phyloP scores from a whole-genome alignment of 495 filamentous ascomycete species.

The Aspergillus panamensis region DNA sequence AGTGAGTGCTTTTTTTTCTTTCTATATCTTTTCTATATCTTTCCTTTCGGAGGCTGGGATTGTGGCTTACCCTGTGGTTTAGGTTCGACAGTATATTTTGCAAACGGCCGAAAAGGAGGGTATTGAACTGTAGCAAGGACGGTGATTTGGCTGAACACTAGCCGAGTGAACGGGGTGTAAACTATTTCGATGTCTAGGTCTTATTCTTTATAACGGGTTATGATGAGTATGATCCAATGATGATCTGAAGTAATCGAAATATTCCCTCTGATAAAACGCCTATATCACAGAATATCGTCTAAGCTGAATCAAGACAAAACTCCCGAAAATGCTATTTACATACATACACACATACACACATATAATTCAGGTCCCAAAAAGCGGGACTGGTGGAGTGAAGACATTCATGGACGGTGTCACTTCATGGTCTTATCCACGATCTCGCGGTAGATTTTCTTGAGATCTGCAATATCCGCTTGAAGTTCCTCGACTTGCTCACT shows the following conservation, averaged over 20 bases:
- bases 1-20: slow-evolving; percentile 38
- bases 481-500: slow-evolving; percentile 91
- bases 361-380: background rate
- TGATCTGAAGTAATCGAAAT: slow-evolving; percentile 3
- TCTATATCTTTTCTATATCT: slow-evolving; percentile 4
- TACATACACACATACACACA: slow-evolving; percentile 16
- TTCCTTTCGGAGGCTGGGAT: background rate
- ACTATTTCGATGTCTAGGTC: slow-evolving; percentile 7
- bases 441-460: slow-evolving; percentile 94
- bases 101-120: slow-evolving; percentile 81
- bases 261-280: background rate
- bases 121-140: slow-evolving; percentile 53
- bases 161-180: background rate
- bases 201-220: background rate
- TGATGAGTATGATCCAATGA: background rate
- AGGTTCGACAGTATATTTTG: slow-evolving; percentile 75
- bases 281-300: slow-evolving; percentile 19
- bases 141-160: background rate
- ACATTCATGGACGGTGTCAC: slow-evolving; percentile 33
- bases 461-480: slow-evolving; percentile 78
- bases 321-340: slow-evolving; percentile 8
- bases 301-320: slow-evolving; percentile 12
- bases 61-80: slow-evolving; percentile 7
- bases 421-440: slow-evolving; percentile 80
- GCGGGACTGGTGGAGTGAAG: background rate